Evolutionary conservation across 306 rosid species (phyloP).

Genomic region (Delonix regia): DNA sequence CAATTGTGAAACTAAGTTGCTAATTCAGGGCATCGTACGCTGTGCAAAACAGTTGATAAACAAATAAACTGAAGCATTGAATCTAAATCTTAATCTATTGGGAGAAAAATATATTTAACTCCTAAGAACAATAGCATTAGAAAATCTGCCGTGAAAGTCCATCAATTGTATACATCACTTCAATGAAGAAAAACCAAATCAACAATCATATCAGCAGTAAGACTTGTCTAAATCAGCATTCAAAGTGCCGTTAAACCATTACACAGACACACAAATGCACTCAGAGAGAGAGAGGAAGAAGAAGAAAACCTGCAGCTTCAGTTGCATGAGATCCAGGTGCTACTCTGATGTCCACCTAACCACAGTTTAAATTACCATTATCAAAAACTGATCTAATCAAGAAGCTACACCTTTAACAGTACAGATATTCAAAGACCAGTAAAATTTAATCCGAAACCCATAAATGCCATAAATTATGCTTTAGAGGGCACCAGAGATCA

Average conservation of each 20-base stretch:
- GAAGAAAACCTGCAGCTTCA: slow-evolving; percentile 74
- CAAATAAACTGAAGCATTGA: slow-evolving; percentile 20
- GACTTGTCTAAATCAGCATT: background rate
- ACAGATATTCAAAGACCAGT: slow-evolving; percentile 9
- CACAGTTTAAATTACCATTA: slow-evolving; percentile 24
- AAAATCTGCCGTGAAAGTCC: slow-evolving; percentile 7
- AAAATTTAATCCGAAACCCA: slow-evolving; percentile 13
- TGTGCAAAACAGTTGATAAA: slow-evolving; percentile 11
- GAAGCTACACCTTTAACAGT: background rate
- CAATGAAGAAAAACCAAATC: background rate
- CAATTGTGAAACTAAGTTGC: background rate
- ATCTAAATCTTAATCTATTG: background rate
- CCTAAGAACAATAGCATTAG: background rate
- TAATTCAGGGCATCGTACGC: background rate
- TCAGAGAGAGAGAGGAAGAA: slow-evolving; percentile 10
- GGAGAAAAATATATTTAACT: background rate
- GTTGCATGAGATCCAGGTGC: slow-evolving; percentile 98
- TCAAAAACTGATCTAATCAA: slow-evolving; percentile 31
- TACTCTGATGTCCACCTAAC: slow-evolving; percentile 89
- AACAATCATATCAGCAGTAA: slow-evolving; percentile 2
- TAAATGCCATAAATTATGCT: background rate
- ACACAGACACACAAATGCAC: background rate
- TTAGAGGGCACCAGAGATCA: background rate
- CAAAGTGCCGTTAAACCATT: background rate
- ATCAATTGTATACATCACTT: slow-evolving; percentile 24